Conservation (phyloP, 2,329 filamentous ascomycete genomes). For the Pyrenophora tritici-repentis region DNA sequence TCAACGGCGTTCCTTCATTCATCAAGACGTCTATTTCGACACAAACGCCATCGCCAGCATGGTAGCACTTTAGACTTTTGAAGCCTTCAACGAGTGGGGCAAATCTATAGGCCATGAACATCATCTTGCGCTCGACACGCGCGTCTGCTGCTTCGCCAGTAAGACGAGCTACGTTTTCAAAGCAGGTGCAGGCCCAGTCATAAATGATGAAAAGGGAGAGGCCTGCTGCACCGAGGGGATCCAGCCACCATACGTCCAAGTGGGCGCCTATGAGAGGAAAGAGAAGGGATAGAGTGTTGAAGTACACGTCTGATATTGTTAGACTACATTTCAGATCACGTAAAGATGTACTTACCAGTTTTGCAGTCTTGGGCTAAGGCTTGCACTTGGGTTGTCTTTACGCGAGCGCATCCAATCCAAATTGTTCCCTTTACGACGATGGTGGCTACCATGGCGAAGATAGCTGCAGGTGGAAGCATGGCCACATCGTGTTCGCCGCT, state of each 20-base stretch:
- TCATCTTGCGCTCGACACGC: constrained; percentile 60
- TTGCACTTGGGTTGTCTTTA: constrained; percentile 68
- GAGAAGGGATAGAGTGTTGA: constrained; percentile 66
- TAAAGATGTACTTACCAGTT: constrained; percentile 12
- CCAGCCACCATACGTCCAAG: constrained; percentile 68
- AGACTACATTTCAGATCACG: neutral
- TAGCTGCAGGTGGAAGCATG: constrained; percentile 58
- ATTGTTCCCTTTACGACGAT: constrained; percentile 65
- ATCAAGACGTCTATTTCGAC: constrained; percentile 66
- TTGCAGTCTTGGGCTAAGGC: constrained; percentile 68
- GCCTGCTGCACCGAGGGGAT: constrained; percentile 65
- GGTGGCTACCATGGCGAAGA: constrained; percentile 62
- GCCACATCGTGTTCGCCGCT: constrained; percentile 55
- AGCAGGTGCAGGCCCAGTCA: constrained; percentile 68
- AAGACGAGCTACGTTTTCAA: constrained; percentile 63
- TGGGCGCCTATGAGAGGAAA: constrained; percentile 66
- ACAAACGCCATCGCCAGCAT: constrained; percentile 66
- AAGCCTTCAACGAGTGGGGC: constrained; percentile 59
- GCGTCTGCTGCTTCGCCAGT: constrained; percentile 62
- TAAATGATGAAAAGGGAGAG: constrained; percentile 71
- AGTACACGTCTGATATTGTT: constrained; percentile 61
- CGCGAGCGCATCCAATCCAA: constrained; percentile 62
- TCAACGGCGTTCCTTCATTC: constrained; percentile 58
- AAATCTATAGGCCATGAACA: constrained; percentile 65
- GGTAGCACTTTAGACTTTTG: constrained; percentile 63